These are phyloP conservation scores for Medicago truncatula DNA, from an alignment of 306 rosid species.

Conservation along the genomic window DNA sequence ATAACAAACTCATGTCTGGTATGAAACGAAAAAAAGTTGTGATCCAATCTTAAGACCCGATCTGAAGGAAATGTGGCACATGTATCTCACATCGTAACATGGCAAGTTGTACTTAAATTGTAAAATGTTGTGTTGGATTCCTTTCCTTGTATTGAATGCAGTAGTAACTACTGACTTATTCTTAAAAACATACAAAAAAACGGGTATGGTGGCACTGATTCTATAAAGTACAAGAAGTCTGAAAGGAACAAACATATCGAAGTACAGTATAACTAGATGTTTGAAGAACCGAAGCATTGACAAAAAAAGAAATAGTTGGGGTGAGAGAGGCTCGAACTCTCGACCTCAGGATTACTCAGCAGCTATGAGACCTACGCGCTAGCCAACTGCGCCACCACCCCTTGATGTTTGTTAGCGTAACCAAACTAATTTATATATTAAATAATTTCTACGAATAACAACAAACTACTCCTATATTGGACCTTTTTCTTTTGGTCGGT, in stretches of 20 bases:
- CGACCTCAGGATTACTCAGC: slow-evolving; percentile 38
- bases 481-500: too few relatives aligned
- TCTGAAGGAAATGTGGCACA: not conserved
- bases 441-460: too few relatives aligned
- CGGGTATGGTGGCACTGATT: too few relatives aligned
- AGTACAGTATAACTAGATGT: too few relatives aligned
- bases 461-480: not conserved
- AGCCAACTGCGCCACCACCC: slow-evolving; percentile 54
- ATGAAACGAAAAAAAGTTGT: not conserved
- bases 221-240: too few relatives aligned
- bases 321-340: slow-evolving; percentile 54
- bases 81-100: slow-evolving; percentile 34
- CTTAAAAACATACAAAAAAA: too few relatives aligned
- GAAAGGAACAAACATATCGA: too few relatives aligned
- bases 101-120: slow-evolving; percentile 12
- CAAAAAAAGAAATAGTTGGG: not conserved
- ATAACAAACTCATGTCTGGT: slow-evolving; percentile 1
- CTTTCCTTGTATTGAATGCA: not conserved
- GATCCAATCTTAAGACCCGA: not conserved
- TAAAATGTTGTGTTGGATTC: not conserved
- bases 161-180: not conserved
- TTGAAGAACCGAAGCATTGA: too few relatives aligned
- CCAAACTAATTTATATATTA: too few relatives aligned
- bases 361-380: slow-evolving; percentile 54
- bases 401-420: not conserved